phyloP scores from a whole-genome alignment of 75 land plant species.

The Azolla pinnata region DNA sequence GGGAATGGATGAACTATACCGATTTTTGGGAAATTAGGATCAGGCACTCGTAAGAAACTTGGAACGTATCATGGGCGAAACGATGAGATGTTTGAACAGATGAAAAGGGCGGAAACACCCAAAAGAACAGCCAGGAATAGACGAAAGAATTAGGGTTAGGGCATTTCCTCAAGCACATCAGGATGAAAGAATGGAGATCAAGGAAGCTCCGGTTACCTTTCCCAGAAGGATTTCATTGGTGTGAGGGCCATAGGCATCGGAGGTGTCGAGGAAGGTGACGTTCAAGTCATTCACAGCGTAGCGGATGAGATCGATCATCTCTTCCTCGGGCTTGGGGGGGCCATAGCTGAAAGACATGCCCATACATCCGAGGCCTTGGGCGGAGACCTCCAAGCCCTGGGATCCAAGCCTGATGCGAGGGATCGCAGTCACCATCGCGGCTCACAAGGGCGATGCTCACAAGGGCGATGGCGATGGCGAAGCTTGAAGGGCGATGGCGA shows the following conservation, averaged over 20 bases:
- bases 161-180: too few species aligned
- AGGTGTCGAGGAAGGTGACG: slow-evolving; percentile 56
- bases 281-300: slow-evolving; percentile 34
- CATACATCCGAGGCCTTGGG: slow-evolving; percentile 56
- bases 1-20: too few species aligned
- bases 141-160: neutral
- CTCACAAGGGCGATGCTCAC: too few species aligned
- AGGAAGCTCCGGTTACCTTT: slow-evolving; percentile 32
- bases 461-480: too few species aligned
- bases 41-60: too few species aligned
- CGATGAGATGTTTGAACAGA: too few species aligned
- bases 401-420: slow-evolving; percentile 43
- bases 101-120: too few species aligned
- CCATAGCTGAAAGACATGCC: slow-evolving; percentile 57
- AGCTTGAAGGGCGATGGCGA: too few species aligned
- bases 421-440: too few species aligned
- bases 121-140: neutral
- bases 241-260: slow-evolving; percentile 52
- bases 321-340: slow-evolving; percentile 41
- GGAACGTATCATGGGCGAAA: too few species aligned
- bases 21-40: too few species aligned
- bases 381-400: slow-evolving; percentile 49
- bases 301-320: slow-evolving; percentile 51
- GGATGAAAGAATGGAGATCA: too few species aligned
- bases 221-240: slow-evolving; percentile 56